A percentile compares a stretch with the other conserved stretches of the same genome.
Conservation (phyloP, 345 rosid genomes). For the Trapa incisa region DNA sequence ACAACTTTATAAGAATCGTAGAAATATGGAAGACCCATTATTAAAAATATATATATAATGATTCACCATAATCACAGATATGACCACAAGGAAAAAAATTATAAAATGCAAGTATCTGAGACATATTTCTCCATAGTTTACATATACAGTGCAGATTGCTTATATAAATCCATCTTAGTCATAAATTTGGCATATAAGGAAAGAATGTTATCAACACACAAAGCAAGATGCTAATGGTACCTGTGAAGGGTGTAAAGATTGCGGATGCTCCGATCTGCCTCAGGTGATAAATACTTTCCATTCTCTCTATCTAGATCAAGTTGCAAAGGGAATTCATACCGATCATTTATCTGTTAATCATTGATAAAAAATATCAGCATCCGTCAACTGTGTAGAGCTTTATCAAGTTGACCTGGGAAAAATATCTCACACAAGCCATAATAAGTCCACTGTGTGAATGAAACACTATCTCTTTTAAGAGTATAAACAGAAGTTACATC, state of each 20-base stretch:
- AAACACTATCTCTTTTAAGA: neutral
- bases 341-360: constrained; percentile 31
- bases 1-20: neutral
- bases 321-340: constrained; percentile 44
- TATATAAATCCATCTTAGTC: neutral
- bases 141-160: neutral
- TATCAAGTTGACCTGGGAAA: neutral
- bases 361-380: neutral
- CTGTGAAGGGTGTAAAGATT: constrained; percentile 41
- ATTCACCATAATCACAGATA: neutral
- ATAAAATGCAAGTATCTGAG: neutral
- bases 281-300: constrained; percentile 36
- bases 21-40: neutral
- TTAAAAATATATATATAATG: neutral
- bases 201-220: neutral
- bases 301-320: constrained; percentile 41
- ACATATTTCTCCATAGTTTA: neutral
- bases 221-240: constrained; percentile 10
- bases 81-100: neutral
- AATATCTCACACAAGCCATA: too few relatives aligned
- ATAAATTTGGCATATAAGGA: neutral
- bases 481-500: neutral
- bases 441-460: neutral
- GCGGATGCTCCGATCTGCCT: constrained; percentile 33
- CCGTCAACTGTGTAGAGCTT: neutral